These are phyloP conservation scores for Sporothrix variecibatus DNA, from an alignment of 2,329 filamentous ascomycete species.

Conservation along the genomic window DNA sequence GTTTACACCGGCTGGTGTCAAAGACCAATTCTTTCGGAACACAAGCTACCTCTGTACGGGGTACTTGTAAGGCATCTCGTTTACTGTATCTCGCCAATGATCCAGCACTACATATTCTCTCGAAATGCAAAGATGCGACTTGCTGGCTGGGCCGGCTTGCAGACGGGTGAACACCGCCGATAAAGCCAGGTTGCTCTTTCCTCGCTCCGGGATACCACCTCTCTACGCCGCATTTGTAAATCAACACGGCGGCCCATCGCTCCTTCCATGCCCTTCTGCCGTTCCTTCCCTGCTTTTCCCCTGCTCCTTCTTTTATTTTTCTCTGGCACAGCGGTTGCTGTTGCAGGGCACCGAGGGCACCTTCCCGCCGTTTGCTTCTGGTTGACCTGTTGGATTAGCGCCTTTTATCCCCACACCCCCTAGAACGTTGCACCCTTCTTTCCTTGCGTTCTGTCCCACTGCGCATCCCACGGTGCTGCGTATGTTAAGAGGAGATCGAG, in stretches of 20 bases:
- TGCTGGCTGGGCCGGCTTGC: neutral
- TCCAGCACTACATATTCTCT: neutral
- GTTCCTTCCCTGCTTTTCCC: neutral
- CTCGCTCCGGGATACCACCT: neutral
- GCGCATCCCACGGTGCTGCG: neutral
- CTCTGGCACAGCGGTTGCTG: neutral
- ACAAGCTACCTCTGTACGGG: neutral
- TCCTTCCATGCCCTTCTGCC: conserved; percentile 3
- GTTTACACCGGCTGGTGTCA: neutral
- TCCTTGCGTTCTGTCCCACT: conserved; percentile 15
- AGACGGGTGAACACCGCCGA: neutral
- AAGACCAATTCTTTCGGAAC: neutral
- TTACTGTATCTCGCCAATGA: neutral
- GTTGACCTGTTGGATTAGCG: conserved; percentile 10
- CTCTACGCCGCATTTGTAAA: neutral
- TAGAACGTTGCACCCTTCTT: conserved; percentile 9
- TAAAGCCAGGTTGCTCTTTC: neutral
- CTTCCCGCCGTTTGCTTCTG: neutral
- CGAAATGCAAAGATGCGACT: neutral
- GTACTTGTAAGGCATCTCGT: neutral
- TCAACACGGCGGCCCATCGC: neutral
- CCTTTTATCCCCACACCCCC: conserved; percentile 19
- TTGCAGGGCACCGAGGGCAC: neutral
- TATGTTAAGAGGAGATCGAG: neutral
- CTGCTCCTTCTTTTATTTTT: neutral